Conservation (phyloP, 345 rosid genomes). For the Populus alba region DNA sequence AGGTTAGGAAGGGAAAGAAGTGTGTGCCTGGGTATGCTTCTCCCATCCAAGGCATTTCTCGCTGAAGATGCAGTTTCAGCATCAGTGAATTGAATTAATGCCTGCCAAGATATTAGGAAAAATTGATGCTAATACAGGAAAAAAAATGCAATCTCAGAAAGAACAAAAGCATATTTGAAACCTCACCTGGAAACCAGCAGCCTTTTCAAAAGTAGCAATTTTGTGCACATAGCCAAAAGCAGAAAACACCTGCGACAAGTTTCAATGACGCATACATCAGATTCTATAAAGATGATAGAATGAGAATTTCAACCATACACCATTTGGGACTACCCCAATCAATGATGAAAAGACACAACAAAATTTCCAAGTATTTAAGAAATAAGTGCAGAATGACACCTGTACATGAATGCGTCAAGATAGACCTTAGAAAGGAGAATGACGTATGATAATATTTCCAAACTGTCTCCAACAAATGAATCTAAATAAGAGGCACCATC, state of each 20-base stretch:
- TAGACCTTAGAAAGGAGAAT: conserved; percentile 69
- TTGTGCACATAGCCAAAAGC: conserved; percentile 98
- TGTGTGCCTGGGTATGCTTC: conserved; percentile 84
- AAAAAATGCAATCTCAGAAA: conserved; percentile 6
- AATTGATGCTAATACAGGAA: conserved; percentile 9
- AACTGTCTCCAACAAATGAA: conserved; percentile 71
- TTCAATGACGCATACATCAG: conserved; percentile 19
- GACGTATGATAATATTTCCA: conserved; percentile 72
- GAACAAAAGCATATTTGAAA: conserved; percentile 11
- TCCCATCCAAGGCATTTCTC: conserved; percentile 83
- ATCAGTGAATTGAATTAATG: conserved; percentile 87
- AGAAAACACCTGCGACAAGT: conserved; percentile 78
- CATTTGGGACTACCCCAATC: conserved; percentile 25
- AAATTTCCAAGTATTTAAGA: conserved; percentile 43
- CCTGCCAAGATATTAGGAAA: conserved; percentile 45
- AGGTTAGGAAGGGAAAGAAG: conserved; percentile 12
- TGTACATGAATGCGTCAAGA: conserved; percentile 66
- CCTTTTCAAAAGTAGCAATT: conserved; percentile 95
- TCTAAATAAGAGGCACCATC: conserved; percentile 63
- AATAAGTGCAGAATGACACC: conserved; percentile 80
- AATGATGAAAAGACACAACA: conserved; percentile 19
- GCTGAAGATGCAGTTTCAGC: conserved; percentile 85
- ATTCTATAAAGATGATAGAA: conserved; percentile 4
- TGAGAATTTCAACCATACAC: conserved; percentile 5
- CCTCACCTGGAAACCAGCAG: conserved; percentile 91